Evolutionary conservation across 768 basidiomycete species (phyloP), one percentile per base, ranked within the genome.

Genomic region (Pleurotus pulmonarius): DNA sequence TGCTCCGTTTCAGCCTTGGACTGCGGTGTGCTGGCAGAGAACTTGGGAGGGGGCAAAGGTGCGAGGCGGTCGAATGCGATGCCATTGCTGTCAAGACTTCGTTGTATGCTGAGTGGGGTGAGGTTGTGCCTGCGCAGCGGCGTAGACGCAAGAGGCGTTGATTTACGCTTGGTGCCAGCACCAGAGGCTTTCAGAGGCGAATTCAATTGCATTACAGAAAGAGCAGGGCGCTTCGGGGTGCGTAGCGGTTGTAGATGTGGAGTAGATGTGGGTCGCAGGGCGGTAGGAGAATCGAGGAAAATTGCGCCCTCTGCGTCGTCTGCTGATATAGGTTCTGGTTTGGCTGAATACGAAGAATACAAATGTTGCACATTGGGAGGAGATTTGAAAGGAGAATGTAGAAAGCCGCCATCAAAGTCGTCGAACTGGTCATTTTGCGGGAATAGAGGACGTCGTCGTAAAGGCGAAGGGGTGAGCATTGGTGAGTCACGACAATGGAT

Each of bases 141-240:
- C 8, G 86, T 88, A 43, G 74, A 73, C 53, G 43, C 64, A 60
- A 69, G 77, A 49, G 70, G 71, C 45, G 73, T 75, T 4, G 85
- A 83, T 66, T 88, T 89, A 64, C 87, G 83, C 67, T 89, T 89
- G 1, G 80, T 83, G 40, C 86, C 85, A 2, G 78, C 71, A 11
- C 77, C 75, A 43, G 67, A 48, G 5, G 64, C 61, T 3, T 63
- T 49, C 38, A 64, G 56, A 38, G 56, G 52, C 34, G 70, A 62
- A 44, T 73, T 73, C 39, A 73, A 58, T 41, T 71, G 68, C 56
- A 69, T 71, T 55, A 65, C 55, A 40, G 72, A 73, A 44, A 84
- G 73, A 0, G 76, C 73, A 40, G 78, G 66, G 39, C 79, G 80
- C 65, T 83, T 87, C 0, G 86, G 86, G 0, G 86, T 87, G 6